Percentiles rank a stretch among this genome's conserved stretches.
Evolutionary conservation across 805 yeast species (phyloP).

Genomic region (Candida oleophila): DNA sequence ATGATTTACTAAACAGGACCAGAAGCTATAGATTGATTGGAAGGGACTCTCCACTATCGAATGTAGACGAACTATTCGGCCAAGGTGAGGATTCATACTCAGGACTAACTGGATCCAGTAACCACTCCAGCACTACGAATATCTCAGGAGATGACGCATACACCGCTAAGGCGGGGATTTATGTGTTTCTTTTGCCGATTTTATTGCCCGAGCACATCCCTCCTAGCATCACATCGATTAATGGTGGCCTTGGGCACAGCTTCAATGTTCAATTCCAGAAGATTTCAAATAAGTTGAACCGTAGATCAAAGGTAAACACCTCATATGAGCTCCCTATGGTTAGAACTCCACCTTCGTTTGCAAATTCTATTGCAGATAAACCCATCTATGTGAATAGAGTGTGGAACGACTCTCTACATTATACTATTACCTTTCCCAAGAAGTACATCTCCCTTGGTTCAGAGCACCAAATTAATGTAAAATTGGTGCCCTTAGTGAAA

Average conservation of each 20-base stretch:
- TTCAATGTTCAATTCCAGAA: constrained; percentile 40
- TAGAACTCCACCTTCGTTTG: constrained; percentile 56
- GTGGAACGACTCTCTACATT: constrained; percentile 71
- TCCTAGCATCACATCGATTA: constrained; percentile 53
- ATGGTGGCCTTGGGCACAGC: constrained; percentile 47
- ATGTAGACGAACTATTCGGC: background rate
- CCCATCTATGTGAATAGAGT: constrained; percentile 74
- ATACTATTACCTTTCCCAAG: constrained; percentile 68
- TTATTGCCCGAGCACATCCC: constrained; percentile 62
- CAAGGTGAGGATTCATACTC: background rate
- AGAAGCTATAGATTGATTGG: constrained; percentile 25
- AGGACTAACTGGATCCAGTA: background rate
- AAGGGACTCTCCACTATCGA: constrained; percentile 9
- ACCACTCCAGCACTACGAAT: background rate
- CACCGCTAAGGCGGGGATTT: constrained; percentile 58
- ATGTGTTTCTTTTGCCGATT: constrained; percentile 64
- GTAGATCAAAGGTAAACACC: constrained; percentile 33
- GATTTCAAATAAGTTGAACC: constrained; percentile 29
- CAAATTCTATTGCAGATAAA: constrained; percentile 60
- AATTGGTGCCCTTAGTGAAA: constrained; percentile 65
- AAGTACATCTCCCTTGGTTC: constrained; percentile 67
- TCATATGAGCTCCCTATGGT: constrained; percentile 45
- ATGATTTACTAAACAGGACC: constrained; percentile 43
- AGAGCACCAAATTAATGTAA: constrained; percentile 58
- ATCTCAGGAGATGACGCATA: background rate